A percentile compares a stretch with the other conserved stretches of the same genome.
Conservation (phyloP, 1,284 basidiomycete genomes). For the Fistulina hepatica region DNA sequence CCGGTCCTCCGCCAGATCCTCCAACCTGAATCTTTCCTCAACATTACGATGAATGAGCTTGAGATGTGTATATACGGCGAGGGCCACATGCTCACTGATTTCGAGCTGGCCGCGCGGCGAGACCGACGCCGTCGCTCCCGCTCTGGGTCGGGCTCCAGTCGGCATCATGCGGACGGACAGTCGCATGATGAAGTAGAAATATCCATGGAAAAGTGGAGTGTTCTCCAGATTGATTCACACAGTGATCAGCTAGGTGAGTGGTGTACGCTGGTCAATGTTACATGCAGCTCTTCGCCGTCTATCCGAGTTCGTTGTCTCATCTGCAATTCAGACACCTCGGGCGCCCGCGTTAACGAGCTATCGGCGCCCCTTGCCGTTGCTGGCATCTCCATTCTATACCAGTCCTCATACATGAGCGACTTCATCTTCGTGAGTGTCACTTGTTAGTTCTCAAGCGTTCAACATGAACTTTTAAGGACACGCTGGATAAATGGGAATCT, state of each 20-base stretch:
- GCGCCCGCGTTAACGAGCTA: slow-evolving; percentile 66
- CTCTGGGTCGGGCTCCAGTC: slow-evolving; percentile 26
- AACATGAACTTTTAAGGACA: too few species aligned
- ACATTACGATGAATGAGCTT: slow-evolving; percentile 63
- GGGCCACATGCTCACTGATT: slow-evolving; percentile 42
- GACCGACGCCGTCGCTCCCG: slow-evolving; percentile 37
- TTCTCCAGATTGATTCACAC: slow-evolving; percentile 69
- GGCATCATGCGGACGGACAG: slow-evolving; percentile 18
- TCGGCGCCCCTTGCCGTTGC: slow-evolving; percentile 70
- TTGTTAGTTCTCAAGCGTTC: not conserved
- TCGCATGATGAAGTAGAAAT: slow-evolving; percentile 47
- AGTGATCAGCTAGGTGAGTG: slow-evolving; percentile 49
- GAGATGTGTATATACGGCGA: slow-evolving; percentile 67
- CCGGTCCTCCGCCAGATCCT: slow-evolving; percentile 59
- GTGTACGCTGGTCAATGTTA: slow-evolving; percentile 2
- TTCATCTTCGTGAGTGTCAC: slow-evolving; percentile 58
- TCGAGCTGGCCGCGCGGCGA: slow-evolving; percentile 47
- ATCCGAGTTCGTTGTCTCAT: slow-evolving; percentile 4
- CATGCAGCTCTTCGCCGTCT: slow-evolving; percentile 7
- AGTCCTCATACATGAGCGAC: slow-evolving; percentile 78
- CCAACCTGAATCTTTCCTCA: slow-evolving; percentile 54
- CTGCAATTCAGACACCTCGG: slow-evolving; percentile 43
- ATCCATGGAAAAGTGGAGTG: slow-evolving; percentile 60
- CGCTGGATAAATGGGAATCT: too few species aligned
- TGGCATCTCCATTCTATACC: slow-evolving; percentile 77